phyloP scores from a whole-genome alignment of 139 green algal genomes.

The Chloropicon primus region DNA sequence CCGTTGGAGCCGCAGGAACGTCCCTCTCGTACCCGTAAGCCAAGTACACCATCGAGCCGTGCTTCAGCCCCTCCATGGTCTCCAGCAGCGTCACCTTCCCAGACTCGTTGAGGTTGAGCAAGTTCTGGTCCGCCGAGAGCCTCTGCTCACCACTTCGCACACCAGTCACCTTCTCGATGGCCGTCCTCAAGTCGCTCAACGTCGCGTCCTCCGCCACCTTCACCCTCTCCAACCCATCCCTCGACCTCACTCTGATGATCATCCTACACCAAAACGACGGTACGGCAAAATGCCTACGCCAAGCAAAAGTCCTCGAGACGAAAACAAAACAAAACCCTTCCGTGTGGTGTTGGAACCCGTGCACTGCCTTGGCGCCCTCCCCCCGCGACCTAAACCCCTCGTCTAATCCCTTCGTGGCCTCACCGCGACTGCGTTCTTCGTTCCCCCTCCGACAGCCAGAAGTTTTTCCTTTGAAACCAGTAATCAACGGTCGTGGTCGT shows the following conservation, averaged over 20 bases:
- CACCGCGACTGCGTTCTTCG: too few relatives aligned
- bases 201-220: not conserved
- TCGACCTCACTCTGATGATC: not conserved
- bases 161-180: not conserved
- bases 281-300: too few relatives aligned
- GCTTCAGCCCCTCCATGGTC: not conserved
- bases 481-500: too few relatives aligned
- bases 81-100: not conserved
- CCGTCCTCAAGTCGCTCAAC: not conserved
- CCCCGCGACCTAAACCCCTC: too few relatives aligned
- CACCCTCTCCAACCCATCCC: not conserved
- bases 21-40: slow-evolving; percentile 49
- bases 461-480: too few relatives aligned
- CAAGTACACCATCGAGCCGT: slow-evolving; percentile 32
- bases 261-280: too few relatives aligned
- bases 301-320: too few relatives aligned
- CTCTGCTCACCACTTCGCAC: slow-evolving; percentile 30
- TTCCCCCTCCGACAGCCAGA: too few relatives aligned
- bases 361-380: too few relatives aligned
- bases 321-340: too few relatives aligned
- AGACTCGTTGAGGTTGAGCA: slow-evolving; percentile 41
- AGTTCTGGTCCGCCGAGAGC: slow-evolving; percentile 46
- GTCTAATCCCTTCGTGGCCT: too few relatives aligned
- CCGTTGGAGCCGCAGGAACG: slow-evolving; percentile 35
- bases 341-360: too few relatives aligned